phyloP scores from a whole-genome alignment of 75 land plant genomes.

The Selaginella tamariscina region DNA sequence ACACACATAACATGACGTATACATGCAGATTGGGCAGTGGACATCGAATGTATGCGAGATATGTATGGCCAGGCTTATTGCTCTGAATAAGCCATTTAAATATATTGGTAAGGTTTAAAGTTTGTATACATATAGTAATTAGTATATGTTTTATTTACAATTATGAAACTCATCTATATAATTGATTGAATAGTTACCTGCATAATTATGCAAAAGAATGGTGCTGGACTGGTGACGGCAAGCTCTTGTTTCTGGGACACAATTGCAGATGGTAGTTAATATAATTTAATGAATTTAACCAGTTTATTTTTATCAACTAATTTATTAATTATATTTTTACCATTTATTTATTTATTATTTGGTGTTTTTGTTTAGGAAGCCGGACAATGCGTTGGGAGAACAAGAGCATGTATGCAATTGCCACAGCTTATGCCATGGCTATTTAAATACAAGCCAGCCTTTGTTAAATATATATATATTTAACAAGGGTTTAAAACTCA shows the following conservation, averaged over 20 bases:
- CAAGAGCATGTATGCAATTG: conserved; percentile 25
- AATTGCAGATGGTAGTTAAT: background rate
- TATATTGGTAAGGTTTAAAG: background rate
- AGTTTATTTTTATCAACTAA: background rate
- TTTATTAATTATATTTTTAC: no score
- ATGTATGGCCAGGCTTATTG: background rate
- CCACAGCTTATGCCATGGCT: conserved; percentile 20
- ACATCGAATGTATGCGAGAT: background rate
- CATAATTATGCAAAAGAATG: conserved; percentile 12
- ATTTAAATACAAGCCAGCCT: no score
- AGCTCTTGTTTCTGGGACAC: conserved; percentile 7
- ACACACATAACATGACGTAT: no score
- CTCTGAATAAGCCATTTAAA: background rate
- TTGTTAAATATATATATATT: no score
- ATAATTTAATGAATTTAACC: background rate
- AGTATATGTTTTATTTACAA: background rate
- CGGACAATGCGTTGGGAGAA: conserved; percentile 28
- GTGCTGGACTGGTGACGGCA: conserved; percentile 13
- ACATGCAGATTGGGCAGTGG: background rate
- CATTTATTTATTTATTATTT: no score
- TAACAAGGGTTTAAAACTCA: no score
- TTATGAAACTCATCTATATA: background rate
- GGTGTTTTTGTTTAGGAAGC: conserved; percentile 18
- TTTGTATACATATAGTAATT: no score
- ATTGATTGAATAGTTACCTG: background rate